Conservation (phyloP, 2,329 filamentous ascomycete genomes). For the Claviceps arundinis region DNA sequence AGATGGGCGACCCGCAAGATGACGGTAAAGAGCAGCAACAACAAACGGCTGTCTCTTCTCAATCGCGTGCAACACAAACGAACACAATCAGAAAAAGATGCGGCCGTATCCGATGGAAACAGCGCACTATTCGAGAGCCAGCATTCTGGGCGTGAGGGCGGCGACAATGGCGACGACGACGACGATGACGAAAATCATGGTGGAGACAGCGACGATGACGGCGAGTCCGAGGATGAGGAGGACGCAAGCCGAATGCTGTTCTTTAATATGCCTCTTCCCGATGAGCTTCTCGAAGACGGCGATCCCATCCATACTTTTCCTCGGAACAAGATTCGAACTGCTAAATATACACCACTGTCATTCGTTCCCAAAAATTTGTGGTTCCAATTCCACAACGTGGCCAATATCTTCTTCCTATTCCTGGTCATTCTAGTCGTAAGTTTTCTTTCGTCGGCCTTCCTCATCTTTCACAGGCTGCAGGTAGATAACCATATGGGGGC, state of each 20-base stretch:
- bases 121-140: conserved; percentile 15
- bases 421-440: conserved; percentile 87
- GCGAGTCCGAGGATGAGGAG: conserved; percentile 26
- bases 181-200: conserved; percentile 20
- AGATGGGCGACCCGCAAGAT: conserved; percentile 94
- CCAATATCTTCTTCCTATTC: conserved; percentile 97
- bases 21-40: conserved; percentile 57
- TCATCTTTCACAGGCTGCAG: not conserved
- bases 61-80: conserved; percentile 58
- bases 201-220: conserved; percentile 20
- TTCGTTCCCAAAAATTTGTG: conserved; percentile 95
- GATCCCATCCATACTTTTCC: conserved; percentile 56
- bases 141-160: conserved; percentile 14
- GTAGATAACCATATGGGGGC: not conserved
- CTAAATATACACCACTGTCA: conserved; percentile 90
- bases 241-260: conserved; percentile 49
- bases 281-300: conserved; percentile 63
- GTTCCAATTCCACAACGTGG: conserved; percentile 97
- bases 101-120: conserved; percentile 23
- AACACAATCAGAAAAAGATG: conserved; percentile 56
- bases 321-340: conserved; percentile 93
- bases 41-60: conserved; percentile 74
- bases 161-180: conserved; percentile 10
- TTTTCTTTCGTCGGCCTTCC: conserved; percentile 1
- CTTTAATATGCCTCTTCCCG: conserved; percentile 75